Evolutionary conservation across 345 rosid species (phyloP), one percentile per base, ranked within the genome.

Genomic region (Triadica sebifera): DNA sequence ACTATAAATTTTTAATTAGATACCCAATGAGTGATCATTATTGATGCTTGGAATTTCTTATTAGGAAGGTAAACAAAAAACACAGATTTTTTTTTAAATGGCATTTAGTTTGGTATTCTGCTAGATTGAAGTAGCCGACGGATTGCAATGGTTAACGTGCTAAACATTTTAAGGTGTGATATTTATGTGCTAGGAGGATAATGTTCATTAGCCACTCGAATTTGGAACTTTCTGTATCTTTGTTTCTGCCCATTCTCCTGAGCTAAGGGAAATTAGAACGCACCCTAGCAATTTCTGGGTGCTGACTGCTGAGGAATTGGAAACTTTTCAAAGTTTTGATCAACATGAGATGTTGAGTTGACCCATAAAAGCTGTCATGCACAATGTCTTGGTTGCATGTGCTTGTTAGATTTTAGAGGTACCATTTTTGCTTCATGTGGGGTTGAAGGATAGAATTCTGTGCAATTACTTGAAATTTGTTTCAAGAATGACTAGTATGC

Each of bases 351-450:
- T 34, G 51, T 73, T 49, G 22, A 73, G 38, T 51, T 47, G 62
- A 72, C 25, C 76, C 47, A 50, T 13, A 49, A 9, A 63, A 74
- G 64, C 45, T 52, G 64, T 41, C 43, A 65, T 10, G 59, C 50
- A 43, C 55, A 65, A 24, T 74, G 47, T 25, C 55, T 41, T 74
- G 45, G 16, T 53, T 65, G 46, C 8, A 65, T 65, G 55, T 74
- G 77, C 71, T n/a, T 16, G 65, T 67, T 72, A 25, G 45, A 49
- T 16, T 47, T 24, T 16, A 65, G 38, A 76, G 64, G 53, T 17
- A 53, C 74, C 34, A 63, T 19, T 29, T 52, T 57, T 69, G 43
- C 74, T 61, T 69, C 55, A 38, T 51, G 11, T 50, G 68, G 74
- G 79, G 63, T 71, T 63, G 52, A 43, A 20, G 57, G 12, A 46